These are phyloP conservation scores for Cordyceps cateniannulata DNA, from an alignment of 2,329 filamentous ascomycete genomes.

Conservation along the genomic window DNA sequence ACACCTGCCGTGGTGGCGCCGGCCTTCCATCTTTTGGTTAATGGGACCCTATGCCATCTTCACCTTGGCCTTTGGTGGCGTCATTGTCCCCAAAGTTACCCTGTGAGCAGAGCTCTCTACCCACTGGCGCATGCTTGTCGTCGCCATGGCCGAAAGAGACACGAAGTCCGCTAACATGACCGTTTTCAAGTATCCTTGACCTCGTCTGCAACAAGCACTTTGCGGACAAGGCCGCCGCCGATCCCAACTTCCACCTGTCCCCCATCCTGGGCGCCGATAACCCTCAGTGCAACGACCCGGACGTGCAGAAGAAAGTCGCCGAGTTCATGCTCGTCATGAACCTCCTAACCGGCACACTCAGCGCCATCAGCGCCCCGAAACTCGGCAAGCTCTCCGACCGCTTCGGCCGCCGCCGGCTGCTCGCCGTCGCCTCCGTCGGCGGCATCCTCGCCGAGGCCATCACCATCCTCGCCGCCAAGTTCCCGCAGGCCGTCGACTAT, in stretches of 20 bases:
- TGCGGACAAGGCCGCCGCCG: constrained; percentile 52
- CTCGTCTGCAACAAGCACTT: constrained; percentile 82
- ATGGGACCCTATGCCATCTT: constrained; percentile 74
- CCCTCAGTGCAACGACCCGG: constrained; percentile 70
- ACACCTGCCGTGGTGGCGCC: constrained; percentile 54
- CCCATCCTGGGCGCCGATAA: constrained; percentile 65
- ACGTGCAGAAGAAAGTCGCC: constrained; percentile 70
- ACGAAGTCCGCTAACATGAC: background rate
- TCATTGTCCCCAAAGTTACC: constrained; percentile 81
- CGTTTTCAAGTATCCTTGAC: constrained; percentile 58
- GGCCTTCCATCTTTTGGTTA: constrained; percentile 72
- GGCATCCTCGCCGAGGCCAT: constrained; percentile 68
- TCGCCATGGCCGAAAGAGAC: background rate
- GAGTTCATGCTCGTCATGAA: constrained; percentile 72
- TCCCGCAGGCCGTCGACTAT: constrained; percentile 65
- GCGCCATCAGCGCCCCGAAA: constrained; percentile 75
- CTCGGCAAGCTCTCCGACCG: constrained; percentile 82
- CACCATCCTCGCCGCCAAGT: constrained; percentile 71
- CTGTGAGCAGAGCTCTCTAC: constrained; percentile 39
- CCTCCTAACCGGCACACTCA: constrained; percentile 67
- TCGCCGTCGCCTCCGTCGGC: constrained; percentile 69
- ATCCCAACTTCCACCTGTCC: constrained; percentile 53
- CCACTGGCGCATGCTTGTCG: background rate
- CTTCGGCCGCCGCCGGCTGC: constrained; percentile 69
- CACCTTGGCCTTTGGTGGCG: constrained; percentile 78